A percentile compares a stretch with the other conserved stretches of the same genome.
Evolutionary conservation across 202 grass and related monocot genomes (phyloP).

Genomic region (Panicum virgatum): DNA sequence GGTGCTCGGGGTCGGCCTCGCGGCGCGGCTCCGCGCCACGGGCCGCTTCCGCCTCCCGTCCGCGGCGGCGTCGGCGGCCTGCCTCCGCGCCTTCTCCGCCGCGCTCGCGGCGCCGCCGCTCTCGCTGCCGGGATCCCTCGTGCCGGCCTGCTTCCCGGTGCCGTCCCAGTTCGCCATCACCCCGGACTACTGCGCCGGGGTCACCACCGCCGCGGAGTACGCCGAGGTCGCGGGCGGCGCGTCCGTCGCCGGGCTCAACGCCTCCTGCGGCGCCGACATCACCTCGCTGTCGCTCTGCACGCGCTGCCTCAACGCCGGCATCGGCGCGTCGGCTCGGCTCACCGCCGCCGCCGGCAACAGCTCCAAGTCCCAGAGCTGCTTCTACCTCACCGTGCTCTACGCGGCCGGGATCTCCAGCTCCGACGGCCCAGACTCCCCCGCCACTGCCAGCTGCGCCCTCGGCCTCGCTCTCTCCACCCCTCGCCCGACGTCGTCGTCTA

Average conservation of each 20-base stretch:
- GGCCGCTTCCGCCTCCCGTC: constrained; percentile 72
- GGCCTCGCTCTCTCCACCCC: constrained; percentile 50
- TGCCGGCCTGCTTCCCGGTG: constrained; percentile 55
- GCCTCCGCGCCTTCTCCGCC: constrained; percentile 50
- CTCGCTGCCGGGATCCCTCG: constrained; percentile 51
- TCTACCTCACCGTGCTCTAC: constrained; percentile 63
- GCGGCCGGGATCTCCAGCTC: constrained; percentile 60
- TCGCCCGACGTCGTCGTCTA: background rate
- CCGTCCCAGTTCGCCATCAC: constrained; percentile 50
- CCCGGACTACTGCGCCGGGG: constrained; percentile 65
- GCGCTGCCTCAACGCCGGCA: constrained; percentile 48
- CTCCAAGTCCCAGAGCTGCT: constrained; percentile 52
- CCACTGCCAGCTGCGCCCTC: constrained; percentile 55
- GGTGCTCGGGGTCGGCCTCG: constrained; percentile 60
- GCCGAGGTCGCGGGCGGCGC: constrained; percentile 29
- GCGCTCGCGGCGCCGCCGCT: constrained; percentile 52
- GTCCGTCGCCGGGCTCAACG: constrained; percentile 39
- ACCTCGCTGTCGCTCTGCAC: constrained; percentile 37
- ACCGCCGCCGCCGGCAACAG: constrained; percentile 48
- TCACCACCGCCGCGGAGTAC: constrained; percentile 53
- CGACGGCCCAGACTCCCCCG: constrained; percentile 43
- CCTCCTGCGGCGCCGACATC: constrained; percentile 59
- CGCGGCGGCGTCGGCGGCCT: constrained; percentile 47
- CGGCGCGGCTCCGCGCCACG: constrained; percentile 58
- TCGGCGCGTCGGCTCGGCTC: constrained; percentile 44